Conservation (phyloP, 305 asterid species). For the Fraxinus latifolia region DNA sequence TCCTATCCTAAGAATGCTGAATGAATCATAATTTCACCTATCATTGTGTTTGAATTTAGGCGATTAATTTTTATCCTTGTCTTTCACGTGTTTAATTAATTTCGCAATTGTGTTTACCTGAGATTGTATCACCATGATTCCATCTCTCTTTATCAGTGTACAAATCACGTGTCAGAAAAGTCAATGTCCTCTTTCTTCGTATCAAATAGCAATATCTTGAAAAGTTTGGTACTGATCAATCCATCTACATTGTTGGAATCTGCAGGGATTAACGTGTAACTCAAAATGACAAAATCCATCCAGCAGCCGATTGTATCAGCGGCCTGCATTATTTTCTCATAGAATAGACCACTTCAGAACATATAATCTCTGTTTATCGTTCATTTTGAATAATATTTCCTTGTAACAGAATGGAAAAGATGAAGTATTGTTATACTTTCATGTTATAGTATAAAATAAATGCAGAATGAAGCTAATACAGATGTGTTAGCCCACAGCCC, state of each 20-base stretch:
- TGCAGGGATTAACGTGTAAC: neutral
- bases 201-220: neutral
- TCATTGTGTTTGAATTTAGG: neutral
- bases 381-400: neutral
- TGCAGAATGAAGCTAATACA: neutral
- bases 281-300: neutral
- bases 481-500: neutral
- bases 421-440: neutral
- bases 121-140: neutral
- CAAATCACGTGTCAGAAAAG: neutral
- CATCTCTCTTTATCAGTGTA: neutral
- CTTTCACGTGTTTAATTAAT: neutral
- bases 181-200: neutral
- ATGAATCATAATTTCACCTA: neutral
- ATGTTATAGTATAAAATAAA: neutral
- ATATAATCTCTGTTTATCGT: neutral
- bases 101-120: neutral
- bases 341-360: neutral
- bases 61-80: neutral
- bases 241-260: neutral
- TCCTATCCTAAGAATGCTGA: neutral
- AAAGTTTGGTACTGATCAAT: neutral
- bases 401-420: neutral
- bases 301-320: neutral
- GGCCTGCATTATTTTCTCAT: neutral